phyloP scores from a whole-genome alignment of 2,329 filamentous ascomycete genomes.

The Claviceps pazoutovae region DNA sequence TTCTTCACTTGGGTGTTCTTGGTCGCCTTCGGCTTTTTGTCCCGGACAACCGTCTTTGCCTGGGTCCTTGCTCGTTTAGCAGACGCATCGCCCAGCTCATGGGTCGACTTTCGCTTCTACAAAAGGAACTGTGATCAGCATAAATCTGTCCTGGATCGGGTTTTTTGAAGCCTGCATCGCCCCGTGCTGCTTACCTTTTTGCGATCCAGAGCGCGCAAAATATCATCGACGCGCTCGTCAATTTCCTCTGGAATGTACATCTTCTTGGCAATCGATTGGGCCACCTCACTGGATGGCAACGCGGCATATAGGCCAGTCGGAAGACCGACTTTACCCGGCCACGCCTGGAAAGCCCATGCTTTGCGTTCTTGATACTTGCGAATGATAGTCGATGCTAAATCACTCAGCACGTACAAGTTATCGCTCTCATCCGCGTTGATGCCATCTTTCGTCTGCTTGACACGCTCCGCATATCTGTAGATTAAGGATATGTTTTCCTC shows the following conservation, averaged over 20 bases:
- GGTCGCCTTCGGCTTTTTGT: conserved; percentile 24
- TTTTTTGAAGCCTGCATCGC: no score
- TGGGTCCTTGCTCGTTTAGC: conserved; percentile 25
- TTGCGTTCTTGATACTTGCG: conserved; percentile 76
- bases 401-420: conserved; percentile 72
- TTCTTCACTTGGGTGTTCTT: conserved; percentile 13
- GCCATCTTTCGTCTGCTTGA: conserved; percentile 79
- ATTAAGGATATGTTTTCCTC: conserved; percentile 81
- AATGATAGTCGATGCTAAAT: conserved; percentile 71
- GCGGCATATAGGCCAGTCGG: conserved; percentile 66
- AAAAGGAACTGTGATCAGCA: conserved; percentile 12
- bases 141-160: no score
- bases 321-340: conserved; percentile 65
- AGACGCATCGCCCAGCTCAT: conserved; percentile 33
- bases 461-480: conserved; percentile 79
- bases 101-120: conserved; percentile 43
- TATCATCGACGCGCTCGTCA: conserved; percentile 61
- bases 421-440: conserved; percentile 55
- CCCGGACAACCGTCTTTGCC: conserved; percentile 22
- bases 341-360: conserved; percentile 75
- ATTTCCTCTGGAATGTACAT: conserved; percentile 67
- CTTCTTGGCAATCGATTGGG: conserved; percentile 76
- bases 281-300: conserved; percentile 61
- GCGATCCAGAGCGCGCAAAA: conserved; percentile 51
- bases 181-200: conserved; percentile 41